Evolutionary conservation across 352 stramenopile species (phyloP), one percentile per base, ranked within the genome.

Genomic region (Aphanomyces cochlioides): DNA sequence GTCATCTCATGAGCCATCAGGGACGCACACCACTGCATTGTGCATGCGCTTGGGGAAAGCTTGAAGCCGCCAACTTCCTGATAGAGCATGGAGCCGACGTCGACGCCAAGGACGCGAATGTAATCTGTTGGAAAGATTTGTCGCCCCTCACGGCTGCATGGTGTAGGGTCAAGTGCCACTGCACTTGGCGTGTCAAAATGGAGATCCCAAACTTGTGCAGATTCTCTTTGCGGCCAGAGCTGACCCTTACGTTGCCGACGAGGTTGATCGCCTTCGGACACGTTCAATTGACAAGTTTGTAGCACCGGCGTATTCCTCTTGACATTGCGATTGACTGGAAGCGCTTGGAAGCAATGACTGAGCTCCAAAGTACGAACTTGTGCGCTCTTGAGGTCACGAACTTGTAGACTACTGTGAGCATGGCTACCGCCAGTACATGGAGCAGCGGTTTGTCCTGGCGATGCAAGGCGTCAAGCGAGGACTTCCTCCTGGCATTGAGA

Each of bases 101-200:
- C 34, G 60, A 79, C 6, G 59, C 70, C 15, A 73, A 73, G 15
- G 83, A 90, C 64, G 72, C 70, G 7, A 74, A 85, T 12, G 80
- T 89, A 28, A 28, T 28, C 2, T 28, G 28, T 28, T 28, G 28
- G 28, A 28, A 28, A 28, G 28, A 28, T 28, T 28, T 28, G 28
- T 28, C 28, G 28, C 28, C 28, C 28, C 28, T 28, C 28, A 28
- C 28, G 28, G 28, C 28, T 28, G 28, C 28, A 28, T 28, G 28
- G 28, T 38, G 1, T 64, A 90, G 83, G 78, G 81, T 13, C 82
- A 82, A 74, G 61, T 73, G 43, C 77, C 83, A 4, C 72, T 90
- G 21, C 81, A 88, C 54, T 80, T 73, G 15, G 81, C 83, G n/a
- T 84, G 81, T 53, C 74, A 77, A 15, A 88, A 89, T 57, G 81